Conservation (phyloP, 225 moss, liverwort and hornwort species). For the Marchantia polymorpha region DNA sequence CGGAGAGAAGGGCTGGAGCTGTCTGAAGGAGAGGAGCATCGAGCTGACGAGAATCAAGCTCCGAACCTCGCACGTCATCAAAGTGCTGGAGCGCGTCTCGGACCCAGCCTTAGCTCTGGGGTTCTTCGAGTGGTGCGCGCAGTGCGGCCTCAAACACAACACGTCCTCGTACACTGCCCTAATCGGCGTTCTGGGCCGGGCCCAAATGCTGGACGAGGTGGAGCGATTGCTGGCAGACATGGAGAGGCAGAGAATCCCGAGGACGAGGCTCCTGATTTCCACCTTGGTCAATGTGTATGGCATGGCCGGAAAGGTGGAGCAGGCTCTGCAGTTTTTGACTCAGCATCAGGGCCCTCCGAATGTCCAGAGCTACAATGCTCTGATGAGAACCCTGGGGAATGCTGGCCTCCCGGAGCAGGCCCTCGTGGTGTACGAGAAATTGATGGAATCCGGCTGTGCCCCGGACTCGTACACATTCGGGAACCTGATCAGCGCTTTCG, state of each 20-base stretch:
- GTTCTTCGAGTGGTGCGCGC: constrained; percentile 33
- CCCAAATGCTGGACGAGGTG: constrained; percentile 40
- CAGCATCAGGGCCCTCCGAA: constrained; percentile 52
- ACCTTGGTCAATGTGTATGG: constrained; percentile 24
- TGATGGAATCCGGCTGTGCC: constrained; percentile 40
- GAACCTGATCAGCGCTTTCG: constrained; percentile 61
- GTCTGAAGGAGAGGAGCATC: constrained; percentile 24
- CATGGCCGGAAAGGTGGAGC: constrained; percentile 38
- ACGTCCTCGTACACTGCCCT: constrained; percentile 44
- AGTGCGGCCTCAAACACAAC: constrained; percentile 25
- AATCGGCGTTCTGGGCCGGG: constrained; percentile 54
- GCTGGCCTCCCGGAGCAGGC: constrained; percentile 59
- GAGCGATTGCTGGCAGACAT: constrained; percentile 19
- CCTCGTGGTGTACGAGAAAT: constrained; percentile 45
- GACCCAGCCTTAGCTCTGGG: constrained; percentile 21
- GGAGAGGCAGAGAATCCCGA: constrained; percentile 11
- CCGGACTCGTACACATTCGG: constrained; percentile 58
- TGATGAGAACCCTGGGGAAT: constrained; percentile 60
- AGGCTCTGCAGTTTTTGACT: constrained; percentile 50
- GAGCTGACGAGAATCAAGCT: constrained; percentile 15
- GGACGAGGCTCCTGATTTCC: constrained; percentile 1
- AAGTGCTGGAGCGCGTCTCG: constrained; percentile 23
- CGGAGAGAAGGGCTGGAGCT: constrained; percentile 22
- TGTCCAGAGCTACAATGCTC: constrained; percentile 56
- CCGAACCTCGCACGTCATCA: constrained; percentile 23